Base-by-base conservation (phyloP, 2,329 filamentous ascomycete genomes). In the Onygenales sp. region DNA sequence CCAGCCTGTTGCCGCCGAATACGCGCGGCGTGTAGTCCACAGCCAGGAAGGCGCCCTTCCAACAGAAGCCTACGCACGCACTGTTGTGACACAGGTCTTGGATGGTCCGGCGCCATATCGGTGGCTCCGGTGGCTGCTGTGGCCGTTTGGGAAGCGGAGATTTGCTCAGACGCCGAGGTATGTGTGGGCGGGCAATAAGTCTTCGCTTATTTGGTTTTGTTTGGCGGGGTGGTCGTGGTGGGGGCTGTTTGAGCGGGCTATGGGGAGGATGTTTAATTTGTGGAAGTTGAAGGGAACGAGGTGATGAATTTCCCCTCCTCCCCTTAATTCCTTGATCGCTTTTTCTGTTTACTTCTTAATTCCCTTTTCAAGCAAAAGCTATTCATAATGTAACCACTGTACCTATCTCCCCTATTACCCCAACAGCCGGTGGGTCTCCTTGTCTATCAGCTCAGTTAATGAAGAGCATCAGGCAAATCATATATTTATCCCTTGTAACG, bases 21-120 rank as follows among this genome's bases (percentile, higher is more conserved):
- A 82, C 61, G 66, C 72, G 53, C 65, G 71, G 45, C 70, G 81
- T 8, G 65, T 79, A 52, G 74, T 67, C 51, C 76, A 83, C 59
- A 79, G 75, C 58, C 80, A 83, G 61, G 70, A 77, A 35, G 69
- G 69, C 9, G 72, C 75, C 21, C 79, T 82, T 71, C 68, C 75
- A 32, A 75, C 75, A 45, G 70, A 76, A 44, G 65, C 66, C 27
- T 84, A 83, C 64, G 81, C 81, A 13, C 66, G 68, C 52, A 75
- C 72, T 39, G 80, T 83, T 2, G 80, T 82, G 5, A 65, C 65
- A 7, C 74, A 81, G 60, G 70, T 83, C 9, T 61, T 82, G 47
- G 69, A 64, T 63, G 75, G 69, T 39, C 66, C 71, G 43, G 68
- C 68, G 3, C 69, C 69, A n/a, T 72, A 71, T 62, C 66, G 74